These are phyloP conservation scores for Beauveria rudraprayagi DNA, from an alignment of 2,329 filamentous ascomycete species.

Conservation along the genomic window DNA sequence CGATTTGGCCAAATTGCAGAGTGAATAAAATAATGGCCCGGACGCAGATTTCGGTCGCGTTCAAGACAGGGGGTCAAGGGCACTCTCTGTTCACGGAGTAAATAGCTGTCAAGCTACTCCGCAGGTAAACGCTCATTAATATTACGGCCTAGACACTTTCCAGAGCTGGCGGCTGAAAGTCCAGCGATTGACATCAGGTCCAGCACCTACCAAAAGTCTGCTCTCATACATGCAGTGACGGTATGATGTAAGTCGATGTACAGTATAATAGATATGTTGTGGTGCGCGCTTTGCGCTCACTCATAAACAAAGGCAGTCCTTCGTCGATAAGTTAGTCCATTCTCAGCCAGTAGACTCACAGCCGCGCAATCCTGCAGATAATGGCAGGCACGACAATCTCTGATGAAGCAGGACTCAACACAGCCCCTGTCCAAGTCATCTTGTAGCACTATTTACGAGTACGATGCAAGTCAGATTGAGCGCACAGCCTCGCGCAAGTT, in stretches of 20 bases:
- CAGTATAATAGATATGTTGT: background rate
- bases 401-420: background rate
- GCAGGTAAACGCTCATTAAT: too few species aligned
- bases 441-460: background rate
- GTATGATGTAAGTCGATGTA: too few species aligned
- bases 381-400: background rate
- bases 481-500: slow-evolving; percentile 2
- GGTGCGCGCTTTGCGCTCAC: too few species aligned
- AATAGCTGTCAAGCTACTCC: too few species aligned
- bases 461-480: slow-evolving; percentile 3
- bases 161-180: too few species aligned
- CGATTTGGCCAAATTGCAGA: background rate
- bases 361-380: background rate
- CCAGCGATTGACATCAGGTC: too few species aligned
- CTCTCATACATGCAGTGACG: too few species aligned
- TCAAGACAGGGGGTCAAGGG: too few species aligned
- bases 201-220: too few species aligned
- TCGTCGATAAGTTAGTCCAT: background rate
- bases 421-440: background rate
- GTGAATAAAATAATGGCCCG: too few species aligned
- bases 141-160: too few species aligned
- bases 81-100: too few species aligned
- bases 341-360: background rate
- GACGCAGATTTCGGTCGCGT: background rate
- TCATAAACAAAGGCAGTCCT: background rate